A percentile compares a stretch with the other conserved stretches of the same genome.
These are phyloP conservation scores for Harringtonia lauricola DNA, from an alignment of 2,329 filamentous ascomycete genomes.

Conservation along the genomic window DNA sequence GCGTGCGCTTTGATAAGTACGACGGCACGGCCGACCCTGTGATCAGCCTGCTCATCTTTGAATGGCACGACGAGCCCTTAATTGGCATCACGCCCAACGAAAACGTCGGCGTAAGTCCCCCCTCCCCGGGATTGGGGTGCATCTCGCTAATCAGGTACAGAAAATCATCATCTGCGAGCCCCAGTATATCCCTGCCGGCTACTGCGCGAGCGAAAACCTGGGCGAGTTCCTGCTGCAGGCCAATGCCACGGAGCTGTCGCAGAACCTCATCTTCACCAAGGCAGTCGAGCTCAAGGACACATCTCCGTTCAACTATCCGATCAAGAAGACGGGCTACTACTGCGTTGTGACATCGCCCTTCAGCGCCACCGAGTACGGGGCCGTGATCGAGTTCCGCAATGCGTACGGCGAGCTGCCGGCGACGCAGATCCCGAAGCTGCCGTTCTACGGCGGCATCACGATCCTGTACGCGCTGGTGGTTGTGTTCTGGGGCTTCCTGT, in stretches of 20 bases:
- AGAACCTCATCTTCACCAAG: slow-evolving; percentile 63
- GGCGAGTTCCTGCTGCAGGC: slow-evolving; percentile 74
- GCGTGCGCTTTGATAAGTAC: slow-evolving; percentile 61
- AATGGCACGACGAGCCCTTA: slow-evolving; percentile 77
- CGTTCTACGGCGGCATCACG: slow-evolving; percentile 90
- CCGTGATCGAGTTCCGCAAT: slow-evolving; percentile 85
- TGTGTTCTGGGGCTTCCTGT: slow-evolving; percentile 86
- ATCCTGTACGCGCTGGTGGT: slow-evolving; percentile 86
- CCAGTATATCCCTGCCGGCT: slow-evolving; percentile 52
- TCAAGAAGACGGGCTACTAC: slow-evolving; percentile 91
- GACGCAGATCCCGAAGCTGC: slow-evolving; percentile 90
- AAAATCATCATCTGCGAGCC: slow-evolving; percentile 60
- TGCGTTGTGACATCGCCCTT: slow-evolving; percentile 75
- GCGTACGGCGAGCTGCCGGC: slow-evolving; percentile 92
- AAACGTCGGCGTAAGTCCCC: slow-evolving; percentile 13
- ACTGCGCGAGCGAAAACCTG: slow-evolving; percentile 67
- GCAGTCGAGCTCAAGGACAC: slow-evolving; percentile 74
- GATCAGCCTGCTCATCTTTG: slow-evolving; percentile 81
- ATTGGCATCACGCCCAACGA: slow-evolving; percentile 58
- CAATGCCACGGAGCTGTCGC: slow-evolving; percentile 62
- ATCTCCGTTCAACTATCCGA: slow-evolving; percentile 64
- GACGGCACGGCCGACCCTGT: slow-evolving; percentile 57
- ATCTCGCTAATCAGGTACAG: slow-evolving; percentile 11
- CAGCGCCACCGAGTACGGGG: slow-evolving; percentile 58
- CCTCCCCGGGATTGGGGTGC: not conserved